Evolutionary conservation across 192 early-diverging fungal species (phyloP), one percentile per base, ranked within the genome.

Genomic region (Funneliformis mosseae): DNA sequence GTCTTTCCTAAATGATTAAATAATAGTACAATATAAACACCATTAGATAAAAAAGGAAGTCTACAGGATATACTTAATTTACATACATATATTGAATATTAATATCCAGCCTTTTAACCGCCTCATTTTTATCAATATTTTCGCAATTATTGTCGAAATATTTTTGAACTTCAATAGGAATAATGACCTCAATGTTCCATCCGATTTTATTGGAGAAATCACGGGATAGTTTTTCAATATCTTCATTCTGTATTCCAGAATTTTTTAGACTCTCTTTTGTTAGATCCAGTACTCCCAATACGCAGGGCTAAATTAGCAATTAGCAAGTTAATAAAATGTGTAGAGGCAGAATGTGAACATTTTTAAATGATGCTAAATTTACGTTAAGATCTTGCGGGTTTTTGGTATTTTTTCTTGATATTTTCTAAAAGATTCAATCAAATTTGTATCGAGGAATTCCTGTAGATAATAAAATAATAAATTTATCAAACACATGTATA

Each of bases 241-340:
- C 39, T 41, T 39, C 14, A 70, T 70, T 27, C 5, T 70, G 5
- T 70, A 70, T 70, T 39, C 68, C 68, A 39, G 68, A 41, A 27
- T 70, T 23, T 8, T 70, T 70, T 16, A 70, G n/a, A 4, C 68
- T 70, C 8, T 70, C 68, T 41, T 70, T 70, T 41, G 68, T 70
- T 27, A 70, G 28, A 70, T 70, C 68, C 68, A 70, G 28, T 70
- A 70, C 28, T 70, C n/a, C 68, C 68, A 5, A 70, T n/a, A 70
- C 14, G n/a, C 4, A 70, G 68, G 68, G 68, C 68, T 70, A 70
- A 70, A n/a, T n/a, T n/a, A n/a, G n/a, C n/a, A 62, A 62, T 62
- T 62, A 25, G 9, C 61, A 62, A 62, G 11, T 70, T 5, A 39
- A 70, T 70, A 70, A 41, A 27, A 70, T 70, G 23, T 70, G 28